Conservation (phyloP, 495 filamentous ascomycete genomes). For the Cetradonia linearis region DNA sequence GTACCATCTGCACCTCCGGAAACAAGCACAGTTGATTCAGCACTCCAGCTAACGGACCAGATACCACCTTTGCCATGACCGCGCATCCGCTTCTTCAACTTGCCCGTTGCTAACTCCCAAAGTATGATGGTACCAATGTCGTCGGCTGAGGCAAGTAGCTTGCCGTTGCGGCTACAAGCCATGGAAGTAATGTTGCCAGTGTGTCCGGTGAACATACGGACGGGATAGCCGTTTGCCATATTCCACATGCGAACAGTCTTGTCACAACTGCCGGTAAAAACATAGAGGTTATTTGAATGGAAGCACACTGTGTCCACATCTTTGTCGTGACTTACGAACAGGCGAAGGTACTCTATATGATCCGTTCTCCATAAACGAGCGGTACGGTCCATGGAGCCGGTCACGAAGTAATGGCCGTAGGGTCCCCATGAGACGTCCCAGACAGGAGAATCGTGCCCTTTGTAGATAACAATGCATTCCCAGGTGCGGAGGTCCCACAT, state of each 20-base stretch:
- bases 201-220: constrained; percentile 88
- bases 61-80: constrained; percentile 91
- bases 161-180: constrained; percentile 76
- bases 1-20: constrained; percentile 89
- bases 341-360: constrained; percentile 75
- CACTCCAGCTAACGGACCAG: constrained; percentile 82
- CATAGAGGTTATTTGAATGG: constrained; percentile 85
- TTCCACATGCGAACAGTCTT: constrained; percentile 96
- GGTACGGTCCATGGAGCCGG: constrained; percentile 75
- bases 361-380: constrained; percentile 85
- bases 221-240: constrained; percentile 70
- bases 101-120: constrained; percentile 81
- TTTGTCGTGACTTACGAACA: constrained; percentile 85
- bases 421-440: constrained; percentile 88
- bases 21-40: constrained; percentile 76
- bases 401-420: constrained; percentile 90
- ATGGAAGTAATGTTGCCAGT: constrained; percentile 72
- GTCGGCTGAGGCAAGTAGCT: constrained; percentile 79
- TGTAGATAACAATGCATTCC: constrained; percentile 85
- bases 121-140: constrained; percentile 75
- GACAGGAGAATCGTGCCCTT: constrained; percentile 77
- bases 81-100: constrained; percentile 78
- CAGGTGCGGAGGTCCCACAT: constrained; percentile 89
- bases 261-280: constrained; percentile 84
- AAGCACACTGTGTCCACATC: constrained; percentile 76